Evolutionary conservation across 2,329 filamentous ascomycete species (phyloP).

Genomic region (Neofusicoccum umdonicola): DNA sequence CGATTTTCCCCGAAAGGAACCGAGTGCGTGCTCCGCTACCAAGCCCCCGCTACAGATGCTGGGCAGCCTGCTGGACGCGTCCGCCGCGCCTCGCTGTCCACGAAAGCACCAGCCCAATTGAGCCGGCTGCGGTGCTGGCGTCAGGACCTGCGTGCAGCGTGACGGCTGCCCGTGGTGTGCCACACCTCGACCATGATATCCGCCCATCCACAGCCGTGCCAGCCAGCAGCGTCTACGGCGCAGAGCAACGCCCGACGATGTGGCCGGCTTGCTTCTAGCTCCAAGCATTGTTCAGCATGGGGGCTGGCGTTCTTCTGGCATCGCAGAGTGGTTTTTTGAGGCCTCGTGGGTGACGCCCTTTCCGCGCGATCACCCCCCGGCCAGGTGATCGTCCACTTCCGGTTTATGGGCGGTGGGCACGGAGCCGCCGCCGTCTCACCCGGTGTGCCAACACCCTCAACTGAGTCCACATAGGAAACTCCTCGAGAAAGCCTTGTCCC

Average conservation of each 20-base stretch:
- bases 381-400: neutral
- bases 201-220: neutral
- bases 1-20: conserved; percentile 16
- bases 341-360: neutral
- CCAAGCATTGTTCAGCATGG: neutral
- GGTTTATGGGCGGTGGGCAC: neutral
- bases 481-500: neutral
- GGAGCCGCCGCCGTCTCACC: neutral
- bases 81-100: neutral
- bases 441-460: neutral
- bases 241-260: too few species aligned
- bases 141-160: neutral
- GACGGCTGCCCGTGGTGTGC: neutral
- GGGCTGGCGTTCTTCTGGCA: neutral
- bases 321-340: neutral
- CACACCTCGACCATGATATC: neutral
- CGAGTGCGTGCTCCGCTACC: conserved; percentile 12
- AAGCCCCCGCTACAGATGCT: conserved; percentile 11
- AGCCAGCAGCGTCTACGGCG: too few species aligned
- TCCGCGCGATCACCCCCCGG: neutral
- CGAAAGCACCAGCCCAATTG: neutral
- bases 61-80: neutral
- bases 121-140: neutral
- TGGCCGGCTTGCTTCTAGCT: too few species aligned
- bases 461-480: neutral